Base-by-base conservation (phyloP, 2,329 filamentous ascomycete species). In the Cladophialophora yegresii region DNA sequence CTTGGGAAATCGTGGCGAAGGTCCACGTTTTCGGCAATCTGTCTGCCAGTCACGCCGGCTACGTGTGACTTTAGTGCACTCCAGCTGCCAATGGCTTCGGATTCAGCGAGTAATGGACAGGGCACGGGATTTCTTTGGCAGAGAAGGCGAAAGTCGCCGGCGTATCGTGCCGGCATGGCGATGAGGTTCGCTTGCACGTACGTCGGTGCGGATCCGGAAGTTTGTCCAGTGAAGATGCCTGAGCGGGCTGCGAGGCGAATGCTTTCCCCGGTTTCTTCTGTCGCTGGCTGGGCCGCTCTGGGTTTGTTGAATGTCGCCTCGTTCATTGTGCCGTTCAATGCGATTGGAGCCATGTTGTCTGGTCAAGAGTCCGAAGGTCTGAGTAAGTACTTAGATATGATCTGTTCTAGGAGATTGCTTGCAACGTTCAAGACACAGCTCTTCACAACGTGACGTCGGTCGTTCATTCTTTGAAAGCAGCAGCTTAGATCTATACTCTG, bases 181-280 rank as follows among this genome's bases (percentile, higher is more conserved):
- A 89, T 79, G 43, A 89, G 77, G 69, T 89, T 89, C 45, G 85
- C 85, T 77, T 88, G 86, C 13, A 88, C 75, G 69, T 83, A 80
- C 12, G 78, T 79, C 0, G 83, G 82, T 2, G 85, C 83, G 1
- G 86, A 75, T 12, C 85, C 84, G 0, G 84, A 80, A 0, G 85
- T 88, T 22, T 77, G 67, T n/a, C 23, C 54, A 10, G 61, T 67
- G 53, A 64, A 68, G 23, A 16, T 32, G 16, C 63, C 66, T 28
- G 61, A 58, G 20, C 69, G 61, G 23, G 67, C 63, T 33, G 66
- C 62, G 8, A 64, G 64, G 40, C 69, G 68, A 45, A 70, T 54
- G n/a, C 32, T 61, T 59, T 67, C 54, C 26, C 65, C 67, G 9
- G 67, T 65, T 47, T 64, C 63, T 32, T 54, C 23, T 28, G 20